Evolutionary conservation across 2,329 filamentous ascomycete species (phyloP), one percentile per base, ranked within the genome.

Genomic region (Stemphylium beticola): DNA sequence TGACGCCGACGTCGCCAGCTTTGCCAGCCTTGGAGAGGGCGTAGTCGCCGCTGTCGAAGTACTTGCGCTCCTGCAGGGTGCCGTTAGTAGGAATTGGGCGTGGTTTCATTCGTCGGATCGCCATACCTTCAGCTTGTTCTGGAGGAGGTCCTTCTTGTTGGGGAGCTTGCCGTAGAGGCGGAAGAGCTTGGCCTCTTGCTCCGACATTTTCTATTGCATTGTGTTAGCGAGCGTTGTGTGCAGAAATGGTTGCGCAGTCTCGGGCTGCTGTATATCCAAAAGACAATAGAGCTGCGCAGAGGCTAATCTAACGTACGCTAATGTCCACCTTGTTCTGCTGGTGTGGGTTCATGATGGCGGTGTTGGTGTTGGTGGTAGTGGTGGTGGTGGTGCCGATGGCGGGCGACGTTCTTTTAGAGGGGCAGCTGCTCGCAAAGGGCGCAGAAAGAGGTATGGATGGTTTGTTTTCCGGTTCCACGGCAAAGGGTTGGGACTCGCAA

Each of bases 241-340:
- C 33, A 22, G 18, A 45, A 37, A 50, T n/a, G 32, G 26, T 11
- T 52, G 39, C 22, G 37, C 40, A 24, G 42, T 40, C 42, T 36
- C 40, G 33, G 46, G 34, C 53, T 40, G 34, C 53, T 40, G 40
- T 44, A 41, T 46, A 22, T 48, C 53, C 56, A 49, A 45, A 50
- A 26, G 42, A 38, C 26, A 34, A 24, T 40, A 32, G 32, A 42
- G 51, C 17, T 45, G 57, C 54, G 58, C 58, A 57, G 48, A 64
- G 56, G 60, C 58, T 53, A 37, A 31, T 50, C 64, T 64, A 60
- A 85, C 91, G 82, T 81, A 97, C 95, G 83, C 85, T 93, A 79
- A 97, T 85, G 79, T 99, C 95, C 72, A 98, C 85, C 84, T 99
- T 98, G 85, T 97, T 97, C 85, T 96, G 93, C 84, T 97, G 91